These are phyloP conservation scores for Ophiostoma quercus DNA, from an alignment of 2,329 filamentous ascomycete genomes.

Conservation along the genomic window DNA sequence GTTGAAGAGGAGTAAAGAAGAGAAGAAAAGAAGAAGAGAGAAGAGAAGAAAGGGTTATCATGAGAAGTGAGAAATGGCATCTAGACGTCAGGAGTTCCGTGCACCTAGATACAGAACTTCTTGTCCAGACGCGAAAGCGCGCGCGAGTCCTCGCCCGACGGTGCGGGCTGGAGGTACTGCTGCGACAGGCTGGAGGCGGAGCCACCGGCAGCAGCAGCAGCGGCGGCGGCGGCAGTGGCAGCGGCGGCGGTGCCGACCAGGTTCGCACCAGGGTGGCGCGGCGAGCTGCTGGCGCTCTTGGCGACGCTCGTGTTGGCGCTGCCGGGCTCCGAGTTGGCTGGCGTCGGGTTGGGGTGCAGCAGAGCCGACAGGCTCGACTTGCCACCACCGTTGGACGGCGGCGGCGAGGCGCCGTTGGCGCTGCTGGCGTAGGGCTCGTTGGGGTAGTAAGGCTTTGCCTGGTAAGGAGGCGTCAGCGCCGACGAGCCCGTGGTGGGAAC, in stretches of 20 bases:
- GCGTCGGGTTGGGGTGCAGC: constrained; percentile 50
- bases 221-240: background rate
- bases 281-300: constrained; percentile 46
- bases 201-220: background rate
- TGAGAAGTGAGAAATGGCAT: background rate
- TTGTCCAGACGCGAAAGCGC: constrained; percentile 29
- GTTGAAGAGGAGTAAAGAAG: background rate
- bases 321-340: constrained; percentile 41
- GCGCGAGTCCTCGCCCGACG: constrained; percentile 28
- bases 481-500: background rate
- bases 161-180: constrained; percentile 27
- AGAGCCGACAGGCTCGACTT: constrained; percentile 46
- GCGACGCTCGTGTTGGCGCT: constrained; percentile 37
- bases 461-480: constrained; percentile 28
- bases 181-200: constrained; percentile 16
- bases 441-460: constrained; percentile 32
- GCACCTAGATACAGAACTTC: constrained; percentile 31
- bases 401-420: constrained; percentile 27
- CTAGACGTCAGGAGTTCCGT: background rate
- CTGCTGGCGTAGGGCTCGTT: constrained; percentile 26
- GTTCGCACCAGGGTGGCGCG: constrained; percentile 34
- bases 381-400: constrained; percentile 29
- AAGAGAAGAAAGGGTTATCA: background rate
- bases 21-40: constrained; percentile 1
- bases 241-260: background rate